These are phyloP conservation scores for Tetrahymena elliotti DNA, from an alignment of 73 alveolate species.

Conservation along the genomic window DNA sequence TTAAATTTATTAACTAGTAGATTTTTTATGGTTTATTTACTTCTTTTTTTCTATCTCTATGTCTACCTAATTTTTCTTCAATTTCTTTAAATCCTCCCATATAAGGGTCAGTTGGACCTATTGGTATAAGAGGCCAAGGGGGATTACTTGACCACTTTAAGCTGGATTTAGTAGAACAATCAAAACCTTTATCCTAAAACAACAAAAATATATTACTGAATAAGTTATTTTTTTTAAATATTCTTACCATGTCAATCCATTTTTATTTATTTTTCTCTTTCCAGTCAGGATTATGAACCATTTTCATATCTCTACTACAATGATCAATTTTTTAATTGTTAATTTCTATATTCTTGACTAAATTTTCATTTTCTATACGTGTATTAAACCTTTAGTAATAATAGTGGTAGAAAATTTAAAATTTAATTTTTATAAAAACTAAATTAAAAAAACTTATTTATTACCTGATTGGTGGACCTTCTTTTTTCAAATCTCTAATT, in stretches of 20 bases:
- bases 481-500: background rate
- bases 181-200: background rate
- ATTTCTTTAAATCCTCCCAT: background rate
- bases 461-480: background rate
- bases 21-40: background rate
- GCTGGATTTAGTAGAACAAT: background rate
- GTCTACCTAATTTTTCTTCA: background rate
- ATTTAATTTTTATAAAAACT: no score
- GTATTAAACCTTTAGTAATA: background rate
- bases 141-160: background rate
- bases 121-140: background rate
- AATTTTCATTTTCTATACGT: background rate
- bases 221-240: no score
- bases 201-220: background rate
- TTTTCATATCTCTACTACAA: background rate
- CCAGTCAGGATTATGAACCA: background rate
- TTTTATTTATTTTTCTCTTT: background rate
- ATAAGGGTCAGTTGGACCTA: background rate
- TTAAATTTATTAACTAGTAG: background rate
- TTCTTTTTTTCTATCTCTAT: background rate
- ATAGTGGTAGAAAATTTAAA: background rate
- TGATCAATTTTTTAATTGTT: background rate
- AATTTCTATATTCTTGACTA: background rate
- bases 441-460: no score
- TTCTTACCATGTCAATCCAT: background rate